Evolutionary conservation across 441 rosid species (phyloP).

Genomic region (Daphne laureola): DNA sequence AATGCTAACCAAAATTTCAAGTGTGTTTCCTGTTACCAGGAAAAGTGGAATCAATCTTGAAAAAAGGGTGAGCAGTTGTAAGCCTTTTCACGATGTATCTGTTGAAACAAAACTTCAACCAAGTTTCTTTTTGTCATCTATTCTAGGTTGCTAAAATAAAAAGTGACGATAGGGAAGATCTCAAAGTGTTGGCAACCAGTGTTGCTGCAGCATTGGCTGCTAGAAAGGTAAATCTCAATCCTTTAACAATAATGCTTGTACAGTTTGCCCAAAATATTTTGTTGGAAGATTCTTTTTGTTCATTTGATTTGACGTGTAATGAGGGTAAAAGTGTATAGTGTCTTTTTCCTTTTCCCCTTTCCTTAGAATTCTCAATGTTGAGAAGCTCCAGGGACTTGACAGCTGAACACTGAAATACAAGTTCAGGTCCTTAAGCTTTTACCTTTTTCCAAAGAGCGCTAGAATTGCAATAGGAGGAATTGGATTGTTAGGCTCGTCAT

Average conservation of each 20-base stretch:
- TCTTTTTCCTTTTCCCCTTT: too few relatives aligned
- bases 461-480: too few relatives aligned
- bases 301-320: not conserved
- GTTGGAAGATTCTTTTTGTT: conserved; percentile 3
- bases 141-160: conserved; percentile 88
- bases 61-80: conserved; percentile 64
- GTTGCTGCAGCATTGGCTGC: conserved; percentile 99
- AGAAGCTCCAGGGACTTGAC: too few relatives aligned
- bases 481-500: too few relatives aligned
- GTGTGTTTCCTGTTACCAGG: conserved; percentile 95
- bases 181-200: conserved; percentile 98
- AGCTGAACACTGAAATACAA: too few relatives aligned
- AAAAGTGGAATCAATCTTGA: conserved; percentile 99
- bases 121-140: conserved; percentile 8
- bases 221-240: conserved; percentile 63
- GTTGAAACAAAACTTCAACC: not conserved
- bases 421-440: too few relatives aligned
- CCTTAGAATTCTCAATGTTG: too few relatives aligned
- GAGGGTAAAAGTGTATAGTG: not conserved
- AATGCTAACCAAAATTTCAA: conserved; percentile 89
- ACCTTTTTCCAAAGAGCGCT: too few relatives aligned
- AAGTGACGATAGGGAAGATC: conserved; percentile 98
- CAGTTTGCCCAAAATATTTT: conserved; percentile 7
- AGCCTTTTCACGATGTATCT: conserved; percentile 11
- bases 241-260: not conserved